Base-by-base conservation (phyloP, 2,329 filamentous ascomycete genomes). In the Lasiodiplodia citricola region DNA sequence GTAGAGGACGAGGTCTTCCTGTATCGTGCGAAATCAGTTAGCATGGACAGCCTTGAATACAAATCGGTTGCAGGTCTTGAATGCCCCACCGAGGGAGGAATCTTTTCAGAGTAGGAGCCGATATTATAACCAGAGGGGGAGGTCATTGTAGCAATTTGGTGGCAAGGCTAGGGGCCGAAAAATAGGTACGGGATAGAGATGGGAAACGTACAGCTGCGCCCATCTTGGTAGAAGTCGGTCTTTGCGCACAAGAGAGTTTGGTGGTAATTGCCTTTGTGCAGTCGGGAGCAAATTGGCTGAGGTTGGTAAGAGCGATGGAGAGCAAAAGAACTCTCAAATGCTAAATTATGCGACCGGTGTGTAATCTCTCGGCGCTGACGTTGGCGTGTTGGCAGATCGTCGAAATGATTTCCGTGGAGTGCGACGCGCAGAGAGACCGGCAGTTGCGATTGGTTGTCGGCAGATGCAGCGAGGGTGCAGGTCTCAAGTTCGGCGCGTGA, bases 1-100 rank as follows among this genome's bases (percentile, higher is more conserved):
- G 21, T 58, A 51, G 41, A 67, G 65, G 55, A 67, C 50, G 31
- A 57, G n/a, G 65, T 67, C 65, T 67, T 67, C 65, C 65, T 67
- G 14, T n/a, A 7, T 28, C 16, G 18, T 10, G 23, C 55, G 14
- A n/a, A 14, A 23, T 23, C 14, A 25, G 25, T 60, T 60, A 60
- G 56, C 21, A 41, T 57, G 2, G 14, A n/a, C 8, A n/a, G 16
- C 38, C 14, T 18, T 31, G 23, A 14, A 13, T 54, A 14, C 8
- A 3, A 8, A 21, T 16, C 2, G 11, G 28, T 13, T 47, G 16
- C 16, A n/a, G 6, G 41, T 18, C n/a, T n/a, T 14, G 52, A 28
- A 25, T 14, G 16, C 16, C 25, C 28, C 6, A 55, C 52, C 52
- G 14, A 35, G 7, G n/a, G 4, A 1, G 14, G 5, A 5, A 14